Evolutionary conservation across 2,329 filamentous ascomycete species (phyloP).

Genomic region (Botrytis paeoniae): DNA sequence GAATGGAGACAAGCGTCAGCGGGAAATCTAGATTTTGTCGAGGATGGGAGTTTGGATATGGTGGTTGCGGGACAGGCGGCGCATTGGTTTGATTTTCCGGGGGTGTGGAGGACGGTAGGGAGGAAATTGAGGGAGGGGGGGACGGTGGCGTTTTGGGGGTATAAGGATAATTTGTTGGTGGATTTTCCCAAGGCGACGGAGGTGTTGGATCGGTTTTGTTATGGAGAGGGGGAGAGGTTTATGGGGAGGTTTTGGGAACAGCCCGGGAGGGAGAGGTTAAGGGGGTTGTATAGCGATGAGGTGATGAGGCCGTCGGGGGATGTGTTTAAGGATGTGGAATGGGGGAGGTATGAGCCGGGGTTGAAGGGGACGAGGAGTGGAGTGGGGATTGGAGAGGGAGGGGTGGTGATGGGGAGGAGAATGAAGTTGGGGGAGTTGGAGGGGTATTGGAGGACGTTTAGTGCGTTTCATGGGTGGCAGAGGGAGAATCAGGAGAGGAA

Average conservation of each 20-base stretch:
- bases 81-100: slow-evolving; percentile 63
- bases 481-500: slow-evolving; percentile 51
- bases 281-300: slow-evolving; percentile 50
- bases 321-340: slow-evolving; percentile 52
- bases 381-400: slow-evolving; percentile 39
- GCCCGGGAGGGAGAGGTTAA: slow-evolving; percentile 55
- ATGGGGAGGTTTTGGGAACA: slow-evolving; percentile 62
- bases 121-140: slow-evolving; percentile 54
- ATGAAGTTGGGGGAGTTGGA: slow-evolving; percentile 57
- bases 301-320: slow-evolving; percentile 45
- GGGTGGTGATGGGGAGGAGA: slow-evolving; percentile 50
- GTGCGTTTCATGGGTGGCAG: slow-evolving; percentile 57
- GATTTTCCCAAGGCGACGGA: slow-evolving; percentile 50
- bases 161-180: slow-evolving; percentile 61
- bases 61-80: slow-evolving; percentile 54
- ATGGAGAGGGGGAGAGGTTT: slow-evolving; percentile 48
- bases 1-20: slow-evolving; percentile 49
- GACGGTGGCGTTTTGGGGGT: slow-evolving; percentile 63
- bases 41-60: slow-evolving; percentile 50
- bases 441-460: slow-evolving; percentile 61
- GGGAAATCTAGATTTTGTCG: slow-evolving; percentile 52
- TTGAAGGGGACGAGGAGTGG: slow-evolving; percentile 38
- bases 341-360: slow-evolving; percentile 57
- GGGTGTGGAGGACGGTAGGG: slow-evolving; percentile 53
- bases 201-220: slow-evolving; percentile 55